phyloP scores from a whole-genome alignment of 2,329 filamentous ascomycete genomes.

The Phialocephala subalpina region DNA sequence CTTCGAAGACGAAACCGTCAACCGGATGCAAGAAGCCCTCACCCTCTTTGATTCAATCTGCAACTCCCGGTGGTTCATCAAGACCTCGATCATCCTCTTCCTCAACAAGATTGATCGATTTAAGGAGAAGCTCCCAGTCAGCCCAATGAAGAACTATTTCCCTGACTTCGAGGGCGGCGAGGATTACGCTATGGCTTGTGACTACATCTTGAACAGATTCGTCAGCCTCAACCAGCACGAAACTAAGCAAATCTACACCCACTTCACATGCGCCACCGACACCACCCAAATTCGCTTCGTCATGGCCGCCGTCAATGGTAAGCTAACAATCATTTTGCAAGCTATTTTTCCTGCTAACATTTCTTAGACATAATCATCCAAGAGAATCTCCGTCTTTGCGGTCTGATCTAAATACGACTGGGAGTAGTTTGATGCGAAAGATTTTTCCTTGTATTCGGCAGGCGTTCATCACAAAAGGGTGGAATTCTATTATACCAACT shows the following conservation, averaged over 20 bases:
- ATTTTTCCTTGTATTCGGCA: conserved; percentile 37
- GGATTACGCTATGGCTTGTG: conserved; percentile 94
- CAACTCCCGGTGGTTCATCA: conserved; percentile 90
- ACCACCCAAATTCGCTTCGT: conserved; percentile 99
- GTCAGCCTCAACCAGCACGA: conserved; percentile 98
- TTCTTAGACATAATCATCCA: conserved; percentile 96
- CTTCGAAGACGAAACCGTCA: conserved; percentile 96
- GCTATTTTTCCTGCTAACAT: conserved; percentile 51
- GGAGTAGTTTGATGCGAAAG: conserved; percentile 24
- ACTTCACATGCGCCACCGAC: conserved; percentile 98
- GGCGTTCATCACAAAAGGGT: conserved; percentile 44
- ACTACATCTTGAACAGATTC: conserved; percentile 99
- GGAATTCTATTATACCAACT: conserved; percentile 43
- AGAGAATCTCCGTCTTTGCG: conserved; percentile 96
- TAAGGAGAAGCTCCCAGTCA: conserved; percentile 83
- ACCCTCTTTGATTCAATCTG: conserved; percentile 89
- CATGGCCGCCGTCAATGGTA: conserved; percentile 99
- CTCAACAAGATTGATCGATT: conserved; percentile 92
- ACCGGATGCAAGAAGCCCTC: conserved; percentile 90
- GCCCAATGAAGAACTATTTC: conserved; percentile 90
- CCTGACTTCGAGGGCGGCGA: conserved; percentile 93
- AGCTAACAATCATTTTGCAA: conserved; percentile 20
- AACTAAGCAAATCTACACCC: conserved; percentile 99
- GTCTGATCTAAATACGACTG: conserved; percentile 76
- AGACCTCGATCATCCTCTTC: conserved; percentile 88